Percentiles rank a stretch among this genome's conserved stretches.
Evolutionary conservation across 2,329 filamentous ascomycete species (phyloP).

Genomic region (Sporothrix euskadiensis): DNA sequence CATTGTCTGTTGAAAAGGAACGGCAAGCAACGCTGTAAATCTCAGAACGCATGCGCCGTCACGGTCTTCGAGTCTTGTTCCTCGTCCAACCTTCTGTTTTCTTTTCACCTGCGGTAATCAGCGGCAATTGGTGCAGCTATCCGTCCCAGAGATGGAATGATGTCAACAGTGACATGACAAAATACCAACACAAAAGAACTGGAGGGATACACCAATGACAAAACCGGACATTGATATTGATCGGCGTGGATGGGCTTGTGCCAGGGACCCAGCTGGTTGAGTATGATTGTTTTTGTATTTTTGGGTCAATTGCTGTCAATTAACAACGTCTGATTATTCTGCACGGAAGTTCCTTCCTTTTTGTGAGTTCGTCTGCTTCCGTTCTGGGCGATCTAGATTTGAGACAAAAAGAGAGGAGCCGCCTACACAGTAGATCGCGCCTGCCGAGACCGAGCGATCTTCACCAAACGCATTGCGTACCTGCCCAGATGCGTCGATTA

Average conservation of each 20-base stretch:
- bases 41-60: neutral
- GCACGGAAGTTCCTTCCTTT: neutral
- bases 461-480: neutral
- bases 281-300: neutral
- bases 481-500: conserved; percentile 13
- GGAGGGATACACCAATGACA: neutral
- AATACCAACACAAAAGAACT: neutral
- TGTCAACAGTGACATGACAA: neutral
- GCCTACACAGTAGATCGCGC: neutral
- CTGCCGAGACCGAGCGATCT: conserved; percentile 2
- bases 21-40: neutral
- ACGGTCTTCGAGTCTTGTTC: neutral
- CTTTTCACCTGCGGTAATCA: neutral
- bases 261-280: neutral
- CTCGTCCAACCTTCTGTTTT: neutral
- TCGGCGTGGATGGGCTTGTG: neutral
- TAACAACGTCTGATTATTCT: neutral
- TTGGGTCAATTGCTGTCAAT: neutral
- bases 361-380: neutral
- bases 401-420: neutral
- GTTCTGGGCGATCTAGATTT: conserved; percentile 12
- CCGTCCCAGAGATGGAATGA: neutral
- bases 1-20: neutral
- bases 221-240: neutral
- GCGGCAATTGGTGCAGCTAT: conserved; percentile 9